phyloP scores from a whole-genome alignment of 2,329 filamentous ascomycete species.

The Leptoxyphium fumago region DNA sequence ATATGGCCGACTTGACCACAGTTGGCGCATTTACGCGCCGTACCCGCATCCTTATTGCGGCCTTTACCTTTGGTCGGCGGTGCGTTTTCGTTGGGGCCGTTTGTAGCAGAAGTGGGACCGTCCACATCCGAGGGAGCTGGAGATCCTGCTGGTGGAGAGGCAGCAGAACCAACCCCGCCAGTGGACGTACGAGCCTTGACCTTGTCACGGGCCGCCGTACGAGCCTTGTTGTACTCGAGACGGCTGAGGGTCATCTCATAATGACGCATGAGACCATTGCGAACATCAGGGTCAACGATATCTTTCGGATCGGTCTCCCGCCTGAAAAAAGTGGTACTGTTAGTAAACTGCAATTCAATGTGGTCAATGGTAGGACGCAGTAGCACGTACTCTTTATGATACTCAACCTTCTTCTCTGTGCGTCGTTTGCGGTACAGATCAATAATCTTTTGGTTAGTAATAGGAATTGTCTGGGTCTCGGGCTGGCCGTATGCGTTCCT shows the following conservation, averaged over 20 bases:
- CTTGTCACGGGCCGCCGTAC: constrained; percentile 78
- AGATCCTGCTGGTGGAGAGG: constrained; percentile 28
- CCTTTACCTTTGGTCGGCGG: constrained; percentile 22
- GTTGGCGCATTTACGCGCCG: constrained; percentile 82
- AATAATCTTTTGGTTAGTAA: constrained; percentile 65
- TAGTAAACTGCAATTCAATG: neutral
- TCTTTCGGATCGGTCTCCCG: neutral
- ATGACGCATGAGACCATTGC: neutral
- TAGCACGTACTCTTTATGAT: neutral
- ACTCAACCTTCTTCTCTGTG: constrained; percentile 52
- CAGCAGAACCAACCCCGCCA: constrained; percentile 29
- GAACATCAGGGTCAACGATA: neutral
- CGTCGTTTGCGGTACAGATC: constrained; percentile 73
- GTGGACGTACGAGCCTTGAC: constrained; percentile 46
- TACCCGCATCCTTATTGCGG: constrained; percentile 47
- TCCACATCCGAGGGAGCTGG: constrained; percentile 33
- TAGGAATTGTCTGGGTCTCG: constrained; percentile 9
- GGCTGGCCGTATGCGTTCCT: constrained; percentile 47
- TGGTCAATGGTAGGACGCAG: neutral
- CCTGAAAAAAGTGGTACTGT: neutral
- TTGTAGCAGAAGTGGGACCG: constrained; percentile 19
- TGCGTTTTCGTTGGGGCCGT: constrained; percentile 7
- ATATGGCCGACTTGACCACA: constrained; percentile 95
- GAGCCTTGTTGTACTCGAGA: constrained; percentile 80
- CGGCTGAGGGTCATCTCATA: constrained; percentile 59